phyloP scores from a whole-genome alignment of 148 eudicot genomes.

The Cornus kousa region DNA sequence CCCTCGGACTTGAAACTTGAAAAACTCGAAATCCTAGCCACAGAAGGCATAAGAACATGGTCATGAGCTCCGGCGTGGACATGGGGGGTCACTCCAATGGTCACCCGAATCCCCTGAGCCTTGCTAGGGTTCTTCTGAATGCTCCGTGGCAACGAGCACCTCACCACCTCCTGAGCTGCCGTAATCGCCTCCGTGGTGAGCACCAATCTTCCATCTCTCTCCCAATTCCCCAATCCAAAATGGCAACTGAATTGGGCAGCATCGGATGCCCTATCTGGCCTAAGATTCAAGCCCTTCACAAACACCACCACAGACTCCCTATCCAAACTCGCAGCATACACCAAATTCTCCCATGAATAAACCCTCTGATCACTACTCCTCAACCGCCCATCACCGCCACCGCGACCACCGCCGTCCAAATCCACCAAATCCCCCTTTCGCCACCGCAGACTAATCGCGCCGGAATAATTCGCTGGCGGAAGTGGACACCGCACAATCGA shows the following conservation, averaged over 20 bases:
- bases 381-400: conserved; percentile 7
- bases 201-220: conserved; percentile 15
- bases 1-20: not conserved
- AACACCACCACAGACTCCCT: conserved; percentile 57
- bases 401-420: not conserved
- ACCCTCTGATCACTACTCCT: conserved; percentile 16
- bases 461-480: conserved; percentile 52
- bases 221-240: conserved; percentile 39
- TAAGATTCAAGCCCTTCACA: conserved; percentile 79
- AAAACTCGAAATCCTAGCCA: conserved; percentile 45
- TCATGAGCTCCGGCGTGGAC: conserved; percentile 21
- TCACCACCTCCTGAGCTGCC: conserved; percentile 87
- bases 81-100: conserved; percentile 34
- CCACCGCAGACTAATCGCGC: conserved; percentile 38
- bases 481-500: conserved; percentile 72
- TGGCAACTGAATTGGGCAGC: conserved; percentile 62
- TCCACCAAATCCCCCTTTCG: conserved; percentile 3
- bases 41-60: conserved; percentile 61
- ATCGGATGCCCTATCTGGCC: conserved; percentile 63
- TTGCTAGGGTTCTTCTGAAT: conserved; percentile 30
- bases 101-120: conserved; percentile 42
- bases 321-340: conserved; percentile 69
- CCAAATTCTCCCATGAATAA: conserved; percentile 63
- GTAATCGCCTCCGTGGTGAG: conserved; percentile 49
- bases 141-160: conserved; percentile 61